These are phyloP conservation scores for Boletellus sp. DNA, from an alignment of 768 basidiomycete species.

Conservation along the genomic window DNA sequence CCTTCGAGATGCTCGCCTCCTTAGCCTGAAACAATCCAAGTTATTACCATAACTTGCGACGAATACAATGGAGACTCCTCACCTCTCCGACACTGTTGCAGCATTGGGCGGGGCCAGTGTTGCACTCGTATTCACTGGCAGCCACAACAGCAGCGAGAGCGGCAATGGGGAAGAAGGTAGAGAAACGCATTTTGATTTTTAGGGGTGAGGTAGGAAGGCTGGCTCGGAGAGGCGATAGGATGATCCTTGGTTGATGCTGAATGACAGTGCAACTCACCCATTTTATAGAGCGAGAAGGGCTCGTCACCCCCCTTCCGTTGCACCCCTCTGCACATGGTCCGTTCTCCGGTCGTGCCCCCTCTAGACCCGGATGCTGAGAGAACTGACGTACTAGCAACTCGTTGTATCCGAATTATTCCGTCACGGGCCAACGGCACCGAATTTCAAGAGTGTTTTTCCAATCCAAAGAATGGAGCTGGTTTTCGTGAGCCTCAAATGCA, in stretches of 20 bases:
- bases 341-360: too few species aligned
- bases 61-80: neutral
- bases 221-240: neutral
- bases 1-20: neutral
- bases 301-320: too few species aligned
- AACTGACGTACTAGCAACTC: too few species aligned
- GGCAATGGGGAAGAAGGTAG: slow-evolving; percentile 6
- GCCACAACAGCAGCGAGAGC: slow-evolving; percentile 11
- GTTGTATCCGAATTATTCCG: too few species aligned
- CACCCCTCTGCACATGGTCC: too few species aligned
- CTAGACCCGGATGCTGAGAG: too few species aligned
- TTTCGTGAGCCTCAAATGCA: too few species aligned
- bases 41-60: neutral
- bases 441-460: too few species aligned
- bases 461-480: too few species aligned
- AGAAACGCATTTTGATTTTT: neutral
- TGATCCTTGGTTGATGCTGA: neutral
- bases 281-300: neutral
- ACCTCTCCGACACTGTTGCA: slow-evolving; percentile 3
- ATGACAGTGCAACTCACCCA: neutral
- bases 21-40: neutral
- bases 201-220: neutral
- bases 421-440: too few species aligned
- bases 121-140: slow-evolving; percentile 4
- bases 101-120: slow-evolving; percentile 10